A percentile compares a stretch with the other conserved stretches of the same genome.
Conservation (phyloP, 345 rosid species). For the Nephelium lappaceum region DNA sequence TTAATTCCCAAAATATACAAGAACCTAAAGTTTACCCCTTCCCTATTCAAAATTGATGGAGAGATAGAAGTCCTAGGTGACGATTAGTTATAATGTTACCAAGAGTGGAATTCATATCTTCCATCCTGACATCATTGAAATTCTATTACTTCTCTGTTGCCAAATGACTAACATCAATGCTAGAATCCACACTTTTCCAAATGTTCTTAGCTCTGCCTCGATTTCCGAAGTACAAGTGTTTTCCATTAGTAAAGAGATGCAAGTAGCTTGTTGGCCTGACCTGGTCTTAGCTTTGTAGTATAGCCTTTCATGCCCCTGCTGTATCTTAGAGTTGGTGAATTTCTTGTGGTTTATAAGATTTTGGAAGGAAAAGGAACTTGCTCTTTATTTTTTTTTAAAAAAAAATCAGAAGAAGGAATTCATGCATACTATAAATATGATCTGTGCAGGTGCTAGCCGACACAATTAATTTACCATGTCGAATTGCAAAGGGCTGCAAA, state of each 20-base stretch:
- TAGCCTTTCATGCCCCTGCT: too few relatives aligned
- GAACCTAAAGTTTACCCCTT: neutral
- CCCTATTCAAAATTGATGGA: neutral
- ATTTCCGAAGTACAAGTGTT: neutral
- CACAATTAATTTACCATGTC: conserved; percentile 91
- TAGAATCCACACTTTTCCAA: neutral
- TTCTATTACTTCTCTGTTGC: neutral
- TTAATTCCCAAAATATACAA: neutral
- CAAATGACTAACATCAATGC: neutral
- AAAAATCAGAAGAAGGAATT: neutral
- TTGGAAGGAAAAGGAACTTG: neutral
- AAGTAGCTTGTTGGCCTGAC: neutral
- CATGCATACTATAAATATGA: conserved; percentile 15
- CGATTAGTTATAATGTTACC: neutral
- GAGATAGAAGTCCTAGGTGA: neutral
- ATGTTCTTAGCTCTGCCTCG: neutral
- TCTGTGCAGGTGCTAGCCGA: conserved; percentile 88
- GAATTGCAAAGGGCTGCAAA: conserved; percentile 96
- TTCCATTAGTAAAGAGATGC: neutral
- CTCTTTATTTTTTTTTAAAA: neutral
- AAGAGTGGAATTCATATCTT: neutral
- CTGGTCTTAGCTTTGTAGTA: too few relatives aligned
- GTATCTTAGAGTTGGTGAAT: neutral
- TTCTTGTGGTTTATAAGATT: neutral
- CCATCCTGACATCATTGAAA: neutral